Evolutionary conservation across 495 filamentous ascomycete species (phyloP).

Genomic region (Parathielavia hyrcaniae): DNA sequence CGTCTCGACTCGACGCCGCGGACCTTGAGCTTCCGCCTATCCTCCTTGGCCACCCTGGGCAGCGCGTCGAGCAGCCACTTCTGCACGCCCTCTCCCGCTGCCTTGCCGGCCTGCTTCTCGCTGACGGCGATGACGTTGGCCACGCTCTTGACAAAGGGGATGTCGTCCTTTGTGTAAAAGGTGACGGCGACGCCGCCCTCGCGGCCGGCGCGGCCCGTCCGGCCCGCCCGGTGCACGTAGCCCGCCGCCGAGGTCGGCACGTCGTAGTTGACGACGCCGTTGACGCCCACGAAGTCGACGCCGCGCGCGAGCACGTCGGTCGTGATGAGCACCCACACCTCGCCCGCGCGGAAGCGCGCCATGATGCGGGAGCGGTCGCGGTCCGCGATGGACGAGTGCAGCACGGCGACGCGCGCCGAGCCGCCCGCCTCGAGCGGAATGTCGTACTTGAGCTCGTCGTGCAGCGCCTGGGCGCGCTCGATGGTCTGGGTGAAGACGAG

Average conservation of each 20-base stretch:
- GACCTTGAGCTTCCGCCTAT: slow-evolving; percentile 73
- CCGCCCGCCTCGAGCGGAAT: slow-evolving; percentile 84
- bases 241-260: slow-evolving; percentile 79
- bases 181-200: slow-evolving; percentile 89
- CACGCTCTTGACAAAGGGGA: slow-evolving; percentile 81
- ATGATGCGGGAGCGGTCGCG: slow-evolving; percentile 69
- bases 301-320: slow-evolving; percentile 88
- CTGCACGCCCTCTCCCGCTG: slow-evolving; percentile 50
- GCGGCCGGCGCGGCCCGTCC: slow-evolving; percentile 82
- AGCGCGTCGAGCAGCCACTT: slow-evolving; percentile 87
- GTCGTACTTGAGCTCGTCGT: slow-evolving; percentile 89
- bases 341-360: slow-evolving; percentile 81
- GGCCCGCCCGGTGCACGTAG: slow-evolving; percentile 89
- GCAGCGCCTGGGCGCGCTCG: slow-evolving; percentile 75
- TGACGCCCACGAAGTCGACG: slow-evolving; percentile 86
- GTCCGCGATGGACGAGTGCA: slow-evolving; percentile 82
- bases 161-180: slow-evolving; percentile 90
- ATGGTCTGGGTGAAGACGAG: slow-evolving; percentile 95
- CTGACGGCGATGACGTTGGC: slow-evolving; percentile 85
- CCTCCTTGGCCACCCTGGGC: slow-evolving; percentile 73
- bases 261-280: slow-evolving; percentile 95
- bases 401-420: slow-evolving; percentile 75
- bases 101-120: slow-evolving; percentile 58
- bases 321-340: slow-evolving; percentile 93
- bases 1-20: slow-evolving; percentile 74